Conservation (phyloP, 129 eudicot genomes). For the Oenanthe sinensis region DNA sequence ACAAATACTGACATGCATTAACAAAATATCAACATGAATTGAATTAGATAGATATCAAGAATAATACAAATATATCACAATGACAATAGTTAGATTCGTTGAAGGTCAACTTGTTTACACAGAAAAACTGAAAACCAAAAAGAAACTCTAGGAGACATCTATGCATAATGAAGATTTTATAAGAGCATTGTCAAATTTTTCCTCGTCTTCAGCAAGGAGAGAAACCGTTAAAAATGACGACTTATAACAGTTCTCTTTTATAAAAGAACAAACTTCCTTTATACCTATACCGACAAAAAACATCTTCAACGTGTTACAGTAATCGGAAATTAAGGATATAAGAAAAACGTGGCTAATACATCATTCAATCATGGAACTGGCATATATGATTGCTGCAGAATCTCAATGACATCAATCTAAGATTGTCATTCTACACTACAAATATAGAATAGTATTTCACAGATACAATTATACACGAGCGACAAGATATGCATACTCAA, state of each 20-base stretch:
- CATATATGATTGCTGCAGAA: not conserved
- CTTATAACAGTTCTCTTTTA: not conserved
- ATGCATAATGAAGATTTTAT: not conserved
- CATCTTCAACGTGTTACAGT: not conserved
- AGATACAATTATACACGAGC: not conserved
- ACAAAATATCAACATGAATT: not conserved
- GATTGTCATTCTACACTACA: not conserved
- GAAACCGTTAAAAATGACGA: not conserved
- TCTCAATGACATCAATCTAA: not conserved
- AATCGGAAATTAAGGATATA: not conserved
- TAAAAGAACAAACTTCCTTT: not conserved
- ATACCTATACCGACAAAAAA: not conserved
- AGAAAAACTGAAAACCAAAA: not conserved
- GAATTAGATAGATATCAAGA: not conserved
- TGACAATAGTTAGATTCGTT: not conserved
- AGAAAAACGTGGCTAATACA: not conserved
- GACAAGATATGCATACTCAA: constrained; percentile 47
- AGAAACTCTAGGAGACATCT: not conserved
- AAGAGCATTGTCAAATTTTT: not conserved
- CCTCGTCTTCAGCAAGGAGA: not conserved
- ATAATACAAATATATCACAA: not conserved
- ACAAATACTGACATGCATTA: not conserved
- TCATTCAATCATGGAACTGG: not conserved
- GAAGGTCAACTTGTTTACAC: not conserved
- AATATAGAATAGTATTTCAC: constrained; percentile 5